Base-by-base conservation (phyloP, 495 filamentous ascomycete species). In the Neurospora discreta region DNA sequence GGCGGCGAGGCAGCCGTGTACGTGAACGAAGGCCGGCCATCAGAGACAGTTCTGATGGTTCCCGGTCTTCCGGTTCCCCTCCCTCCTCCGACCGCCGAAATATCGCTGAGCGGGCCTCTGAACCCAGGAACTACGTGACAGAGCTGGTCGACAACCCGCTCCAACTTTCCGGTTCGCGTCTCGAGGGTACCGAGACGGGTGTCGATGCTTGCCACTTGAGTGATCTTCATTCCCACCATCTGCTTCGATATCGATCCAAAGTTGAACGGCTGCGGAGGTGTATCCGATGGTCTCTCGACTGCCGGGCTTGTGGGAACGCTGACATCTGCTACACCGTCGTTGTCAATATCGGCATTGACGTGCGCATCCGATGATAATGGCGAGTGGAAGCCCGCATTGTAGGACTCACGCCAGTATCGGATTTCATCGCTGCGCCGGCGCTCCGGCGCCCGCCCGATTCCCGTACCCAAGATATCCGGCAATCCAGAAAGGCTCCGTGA, bases 351-450 rank as follows among this genome's bases (percentile, higher is more conserved):
- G 68, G 68, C 72, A 60, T 81, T 78, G n/a, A 75, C 77, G 9
- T 74, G 81, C 10, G 80, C 78, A 26, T 82, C 83, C 5, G 84
- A 86, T 36, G 84, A 83, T 68, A 86, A 74, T 16, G 85, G 82
- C 8, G 86, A 87, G 70, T 84, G 73, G 60, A 83, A 78, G 1
- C 79, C 80, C 10, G 80, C 80, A 39, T 83, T 81, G 72, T 85
- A 86, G 30, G 85, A 87, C 75, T 85, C 84, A 52, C 86, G 81
- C 86, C 86, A 88, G 73, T 85, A 87, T 26, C 85, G 85, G 33
- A 88, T 87, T 76, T 89, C 87, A 52, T 87, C 87, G 73, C 86
- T 87, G 18, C 86, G 81, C 44, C 86, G 82, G 42, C 86, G 82
- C 15, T 77, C 74, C 13, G 70, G 77, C 1, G 71, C 71, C 15